phyloP scores from a whole-genome alignment of 352 stramenopile genomes.

The Elongisporangium anandrum region DNA sequence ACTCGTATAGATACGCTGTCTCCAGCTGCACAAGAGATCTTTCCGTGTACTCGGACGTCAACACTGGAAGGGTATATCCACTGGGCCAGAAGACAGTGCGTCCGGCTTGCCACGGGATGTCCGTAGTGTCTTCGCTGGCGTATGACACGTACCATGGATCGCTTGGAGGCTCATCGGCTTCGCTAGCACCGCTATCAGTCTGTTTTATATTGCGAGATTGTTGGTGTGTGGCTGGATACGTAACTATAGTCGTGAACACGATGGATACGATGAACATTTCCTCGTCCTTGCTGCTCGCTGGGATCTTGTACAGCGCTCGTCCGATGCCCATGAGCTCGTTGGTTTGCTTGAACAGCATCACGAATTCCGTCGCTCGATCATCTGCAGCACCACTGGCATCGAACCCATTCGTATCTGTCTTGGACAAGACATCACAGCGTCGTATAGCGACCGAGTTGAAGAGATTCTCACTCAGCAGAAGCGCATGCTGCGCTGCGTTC shows the following conservation, averaged over 20 bases:
- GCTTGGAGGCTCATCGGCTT: conserved; percentile 5
- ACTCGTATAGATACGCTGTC: conserved; percentile 49
- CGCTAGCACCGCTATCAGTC: conserved; percentile 6
- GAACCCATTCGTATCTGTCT: neutral
- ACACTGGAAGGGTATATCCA: conserved; percentile 26
- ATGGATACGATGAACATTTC: conserved; percentile 50
- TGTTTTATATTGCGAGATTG: conserved; percentile 10
- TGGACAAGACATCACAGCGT: conserved; percentile 3
- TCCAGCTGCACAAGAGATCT: conserved; percentile 38
- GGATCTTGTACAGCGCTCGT: conserved; percentile 36
- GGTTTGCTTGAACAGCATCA: conserved; percentile 38
- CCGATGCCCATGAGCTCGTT: conserved; percentile 43
- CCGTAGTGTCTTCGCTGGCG: conserved; percentile 18
- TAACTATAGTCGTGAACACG: conserved; percentile 14
- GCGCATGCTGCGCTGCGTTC: conserved; percentile 18
- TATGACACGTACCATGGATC: conserved; percentile 39
- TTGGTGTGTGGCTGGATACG: conserved; percentile 32
- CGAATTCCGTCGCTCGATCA: conserved; percentile 5
- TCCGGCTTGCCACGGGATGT: conserved; percentile 17
- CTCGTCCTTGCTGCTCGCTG: conserved; percentile 37
- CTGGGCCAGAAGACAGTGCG: conserved; percentile 47
- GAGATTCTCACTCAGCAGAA: conserved; percentile 39
- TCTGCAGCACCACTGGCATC: neutral
- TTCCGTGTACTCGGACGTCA: conserved; percentile 33
- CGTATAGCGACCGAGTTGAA: conserved; percentile 40